Evolutionary conservation across 176 grass and related monocot species (phyloP).

Genomic region (Triticum monococcum): DNA sequence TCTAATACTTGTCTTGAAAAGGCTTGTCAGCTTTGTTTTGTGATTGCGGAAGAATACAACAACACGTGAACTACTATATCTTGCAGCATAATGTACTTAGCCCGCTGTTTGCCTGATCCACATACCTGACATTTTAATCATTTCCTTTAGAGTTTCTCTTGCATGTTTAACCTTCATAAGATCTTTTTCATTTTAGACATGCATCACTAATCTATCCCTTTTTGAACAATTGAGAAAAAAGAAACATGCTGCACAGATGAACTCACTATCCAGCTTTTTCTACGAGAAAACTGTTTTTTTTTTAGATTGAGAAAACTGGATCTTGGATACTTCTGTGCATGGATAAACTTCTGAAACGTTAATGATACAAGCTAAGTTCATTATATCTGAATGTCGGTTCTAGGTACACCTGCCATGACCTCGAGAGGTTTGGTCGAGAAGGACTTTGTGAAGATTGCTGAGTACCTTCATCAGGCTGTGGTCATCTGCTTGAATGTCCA

Average conservation of each 20-base stretch:
- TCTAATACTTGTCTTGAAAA: background rate
- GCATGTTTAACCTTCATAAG: background rate
- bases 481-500: constrained; percentile 62
- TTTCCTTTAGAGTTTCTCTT: background rate
- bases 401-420: constrained; percentile 90
- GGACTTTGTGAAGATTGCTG: constrained; percentile 66
- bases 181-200: background rate
- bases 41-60: background rate
- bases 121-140: background rate
- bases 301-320: background rate
- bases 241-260: background rate
- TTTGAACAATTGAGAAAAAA: background rate
- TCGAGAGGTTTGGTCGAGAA: constrained; percentile 84
- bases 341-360: background rate
- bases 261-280: background rate
- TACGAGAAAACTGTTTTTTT: background rate
- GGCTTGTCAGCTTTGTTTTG: background rate
- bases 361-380: background rate
- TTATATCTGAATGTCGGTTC: constrained; percentile 5
- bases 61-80: background rate
- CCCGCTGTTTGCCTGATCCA: background rate
- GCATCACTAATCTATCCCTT: background rate
- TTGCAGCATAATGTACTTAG: background rate
- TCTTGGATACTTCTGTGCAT: background rate
- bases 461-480: constrained; percentile 71